Conservation (phyloP, 441 rosid genomes). For the Heliophila coronopifolia region DNA sequence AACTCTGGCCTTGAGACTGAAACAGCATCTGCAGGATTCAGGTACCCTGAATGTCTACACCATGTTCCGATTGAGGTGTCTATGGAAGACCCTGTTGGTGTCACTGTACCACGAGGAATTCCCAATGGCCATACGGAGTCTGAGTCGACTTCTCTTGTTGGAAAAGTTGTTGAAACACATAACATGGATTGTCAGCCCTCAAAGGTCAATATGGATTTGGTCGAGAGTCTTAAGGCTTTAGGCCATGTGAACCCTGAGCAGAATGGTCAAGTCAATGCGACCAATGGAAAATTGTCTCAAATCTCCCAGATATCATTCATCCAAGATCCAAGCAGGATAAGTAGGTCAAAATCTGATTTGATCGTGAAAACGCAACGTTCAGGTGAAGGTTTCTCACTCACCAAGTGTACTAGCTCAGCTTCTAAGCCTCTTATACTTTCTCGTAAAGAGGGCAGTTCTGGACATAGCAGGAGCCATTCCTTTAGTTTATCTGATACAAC, state of each 20-base stretch:
- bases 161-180: slow-evolving; percentile 24
- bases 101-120: slow-evolving; percentile 29
- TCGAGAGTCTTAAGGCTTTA: slow-evolving; percentile 30
- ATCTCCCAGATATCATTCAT: slow-evolving; percentile 39
- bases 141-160: slow-evolving; percentile 29
- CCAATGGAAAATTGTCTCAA: slow-evolving; percentile 29
- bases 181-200: slow-evolving; percentile 38
- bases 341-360: slow-evolving; percentile 36
- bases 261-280: slow-evolving; percentile 18
- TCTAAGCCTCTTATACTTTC: slow-evolving; percentile 38
- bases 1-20: slow-evolving; percentile 27
- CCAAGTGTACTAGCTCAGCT: slow-evolving; percentile 46
- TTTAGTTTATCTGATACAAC: slow-evolving; percentile 42
- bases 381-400: slow-evolving; percentile 47
- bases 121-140: slow-evolving; percentile 24
- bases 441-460: slow-evolving; percentile 35
- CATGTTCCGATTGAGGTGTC: slow-evolving; percentile 34
- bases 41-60: slow-evolving; percentile 33
- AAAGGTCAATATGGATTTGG: slow-evolving; percentile 29
- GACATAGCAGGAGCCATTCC: slow-evolving; percentile 33
- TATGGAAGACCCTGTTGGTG: slow-evolving; percentile 30
- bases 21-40: slow-evolving; percentile 33
- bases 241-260: slow-evolving; percentile 26
- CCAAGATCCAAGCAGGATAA: slow-evolving; percentile 39
- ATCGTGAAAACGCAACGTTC: slow-evolving; percentile 27